Conservation (phyloP, 164 flowering plant genomes). For the Tetracentron sinense region DNA sequence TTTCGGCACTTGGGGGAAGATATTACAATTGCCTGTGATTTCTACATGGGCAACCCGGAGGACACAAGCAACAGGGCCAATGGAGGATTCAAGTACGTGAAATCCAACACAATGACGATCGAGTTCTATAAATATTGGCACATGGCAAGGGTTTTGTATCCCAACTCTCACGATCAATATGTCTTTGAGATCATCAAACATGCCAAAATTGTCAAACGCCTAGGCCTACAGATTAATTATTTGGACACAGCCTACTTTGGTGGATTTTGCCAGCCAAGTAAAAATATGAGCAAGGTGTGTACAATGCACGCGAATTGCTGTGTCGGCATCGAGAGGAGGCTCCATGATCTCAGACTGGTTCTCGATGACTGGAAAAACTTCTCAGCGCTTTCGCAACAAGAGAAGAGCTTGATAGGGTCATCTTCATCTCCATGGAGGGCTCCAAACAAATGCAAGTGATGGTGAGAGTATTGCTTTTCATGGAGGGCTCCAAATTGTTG, state of each 20-base stretch:
- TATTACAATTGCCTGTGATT: slow-evolving; percentile 24
- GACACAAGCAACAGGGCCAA: slow-evolving; percentile 19
- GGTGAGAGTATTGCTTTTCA: not conserved
- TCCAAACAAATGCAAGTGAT: slow-evolving; percentile 22
- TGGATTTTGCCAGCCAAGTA: slow-evolving; percentile 31
- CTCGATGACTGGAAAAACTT: slow-evolving; percentile 40
- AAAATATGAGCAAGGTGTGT: slow-evolving; percentile 21
- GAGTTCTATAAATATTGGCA: slow-evolving; percentile 31
- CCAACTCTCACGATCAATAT: slow-evolving; percentile 14
- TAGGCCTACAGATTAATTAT: slow-evolving; percentile 14
- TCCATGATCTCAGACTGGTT: slow-evolving; percentile 33
- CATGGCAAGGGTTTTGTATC: slow-evolving; percentile 18
- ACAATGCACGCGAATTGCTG: slow-evolving; percentile 45
- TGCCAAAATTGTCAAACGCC: not conserved
- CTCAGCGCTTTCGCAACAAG: slow-evolving; percentile 4
- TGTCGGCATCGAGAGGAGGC: slow-evolving; percentile 21
- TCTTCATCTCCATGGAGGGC: slow-evolving; percentile 27
- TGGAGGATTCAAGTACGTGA: slow-evolving; percentile 28
- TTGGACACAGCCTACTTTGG: slow-evolving; percentile 29
- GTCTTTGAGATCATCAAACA: slow-evolving; percentile 20
- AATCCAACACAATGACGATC: slow-evolving; percentile 11
- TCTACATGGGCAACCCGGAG: slow-evolving; percentile 9
- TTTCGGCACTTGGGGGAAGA: slow-evolving; percentile 16
- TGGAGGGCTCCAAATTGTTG: too few relatives aligned
- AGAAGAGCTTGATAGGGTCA: slow-evolving; percentile 8